Conservation (phyloP, 805 yeast species). For the Candida silvicultrix region DNA sequence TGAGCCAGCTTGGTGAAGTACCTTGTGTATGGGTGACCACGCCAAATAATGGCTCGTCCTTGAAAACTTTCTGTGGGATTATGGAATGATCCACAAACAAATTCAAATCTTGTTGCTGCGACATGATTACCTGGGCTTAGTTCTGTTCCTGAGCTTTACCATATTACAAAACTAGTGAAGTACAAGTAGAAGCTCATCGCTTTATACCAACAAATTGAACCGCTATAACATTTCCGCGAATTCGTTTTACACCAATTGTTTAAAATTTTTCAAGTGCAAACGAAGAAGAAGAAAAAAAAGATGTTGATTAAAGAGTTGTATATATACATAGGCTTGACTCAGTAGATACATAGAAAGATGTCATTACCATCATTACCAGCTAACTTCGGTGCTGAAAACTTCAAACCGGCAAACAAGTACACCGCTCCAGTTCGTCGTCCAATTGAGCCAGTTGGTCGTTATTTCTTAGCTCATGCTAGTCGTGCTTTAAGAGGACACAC, state of each 20-base stretch:
- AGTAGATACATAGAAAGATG: too few relatives aligned
- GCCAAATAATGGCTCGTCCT: conserved; percentile 21
- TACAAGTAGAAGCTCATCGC: background rate
- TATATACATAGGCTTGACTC: too few relatives aligned
- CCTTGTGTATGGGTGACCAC: conserved; percentile 38
- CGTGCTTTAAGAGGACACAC: conserved; percentile 95
- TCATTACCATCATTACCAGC: conserved; percentile 50
- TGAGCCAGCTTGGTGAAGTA: conserved; percentile 61
- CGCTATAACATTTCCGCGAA: too few relatives aligned
- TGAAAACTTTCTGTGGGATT: conserved; percentile 19
- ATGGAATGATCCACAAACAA: conserved; percentile 47
- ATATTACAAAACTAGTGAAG: too few relatives aligned
- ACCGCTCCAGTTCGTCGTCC: conserved; percentile 68
- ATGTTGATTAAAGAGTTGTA: background rate
- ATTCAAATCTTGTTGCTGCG: conserved; percentile 53
- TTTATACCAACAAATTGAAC: too few relatives aligned
- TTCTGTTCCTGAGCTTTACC: too few relatives aligned
- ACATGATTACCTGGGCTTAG: too few relatives aligned
- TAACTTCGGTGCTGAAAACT: conserved; percentile 41
- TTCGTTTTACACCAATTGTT: background rate
- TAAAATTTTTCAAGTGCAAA: conserved; percentile 1
- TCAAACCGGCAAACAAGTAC: conserved; percentile 43
- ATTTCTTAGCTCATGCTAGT: conserved; percentile 92
- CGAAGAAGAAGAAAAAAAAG: background rate
- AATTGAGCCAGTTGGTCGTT: conserved; percentile 95